These are phyloP conservation scores for Globisporangium cederbergense DNA, from an alignment of 352 stramenopile species.

Conservation along the genomic window DNA sequence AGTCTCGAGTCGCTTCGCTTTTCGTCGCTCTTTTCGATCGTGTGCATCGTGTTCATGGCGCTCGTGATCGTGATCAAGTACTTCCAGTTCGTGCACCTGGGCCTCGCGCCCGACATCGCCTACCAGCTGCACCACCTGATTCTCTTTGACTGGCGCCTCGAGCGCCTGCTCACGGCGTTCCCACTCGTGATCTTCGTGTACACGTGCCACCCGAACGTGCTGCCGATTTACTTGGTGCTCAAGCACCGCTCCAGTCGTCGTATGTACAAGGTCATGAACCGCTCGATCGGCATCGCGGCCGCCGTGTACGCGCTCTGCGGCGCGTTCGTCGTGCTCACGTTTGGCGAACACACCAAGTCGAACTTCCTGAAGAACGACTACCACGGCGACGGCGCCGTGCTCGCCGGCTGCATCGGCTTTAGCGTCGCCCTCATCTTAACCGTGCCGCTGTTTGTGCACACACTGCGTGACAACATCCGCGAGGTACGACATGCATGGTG, in stretches of 20 bases:
- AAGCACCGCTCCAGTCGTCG: slow-evolving; percentile 75
- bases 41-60: slow-evolving; percentile 88
- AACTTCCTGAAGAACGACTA: slow-evolving; percentile 91
- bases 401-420: slow-evolving; percentile 73
- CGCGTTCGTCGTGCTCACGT: slow-evolving; percentile 84
- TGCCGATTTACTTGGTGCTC: slow-evolving; percentile 87
- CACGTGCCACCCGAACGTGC: slow-evolving; percentile 87
- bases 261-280: slow-evolving; percentile 89
- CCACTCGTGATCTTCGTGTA: slow-evolving; percentile 87
- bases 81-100: slow-evolving; percentile 82
- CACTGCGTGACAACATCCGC: slow-evolving; percentile 79
- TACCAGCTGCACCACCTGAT: slow-evolving; percentile 76
- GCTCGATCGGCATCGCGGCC: slow-evolving; percentile 74
- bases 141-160: slow-evolving; percentile 67
- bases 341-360: slow-evolving; percentile 66
- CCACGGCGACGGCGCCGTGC: slow-evolving; percentile 59
- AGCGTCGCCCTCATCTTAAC: slow-evolving; percentile 81
- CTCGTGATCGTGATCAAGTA: slow-evolving; percentile 89
- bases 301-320: slow-evolving; percentile 76
- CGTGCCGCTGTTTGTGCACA: slow-evolving; percentile 83
- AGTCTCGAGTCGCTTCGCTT: slow-evolving; percentile 83
- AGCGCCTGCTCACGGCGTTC: slow-evolving; percentile 61
- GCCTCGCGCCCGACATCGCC: slow-evolving; percentile 48
- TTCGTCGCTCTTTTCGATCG: slow-evolving; percentile 85
- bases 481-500: slow-evolving; percentile 26